Evolutionary conservation across 352 stramenopile species (phyloP).

Genomic region (Globisporangium abappressorium): DNA sequence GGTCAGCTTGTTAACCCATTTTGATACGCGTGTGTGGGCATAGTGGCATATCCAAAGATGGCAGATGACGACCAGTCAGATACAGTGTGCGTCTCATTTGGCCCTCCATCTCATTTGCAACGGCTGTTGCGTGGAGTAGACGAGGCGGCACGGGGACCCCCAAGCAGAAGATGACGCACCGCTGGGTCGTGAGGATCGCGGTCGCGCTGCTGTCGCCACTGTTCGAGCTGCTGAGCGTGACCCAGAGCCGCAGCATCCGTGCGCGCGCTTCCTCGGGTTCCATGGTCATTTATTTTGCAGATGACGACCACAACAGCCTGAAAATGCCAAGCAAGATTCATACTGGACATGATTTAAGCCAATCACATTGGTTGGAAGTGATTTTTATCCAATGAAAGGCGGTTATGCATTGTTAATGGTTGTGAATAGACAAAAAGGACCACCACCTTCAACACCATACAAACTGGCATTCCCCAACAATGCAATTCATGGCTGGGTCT

Average conservation of each 20-base stretch:
- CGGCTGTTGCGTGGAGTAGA: background rate
- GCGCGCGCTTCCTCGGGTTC: slow-evolving; percentile 37
- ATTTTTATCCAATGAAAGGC: background rate
- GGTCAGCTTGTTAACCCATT: background rate
- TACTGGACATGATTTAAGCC: background rate
- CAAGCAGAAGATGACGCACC: slow-evolving; percentile 20
- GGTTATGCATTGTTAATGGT: background rate
- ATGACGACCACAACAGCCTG: background rate
- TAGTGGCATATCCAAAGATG: background rate
- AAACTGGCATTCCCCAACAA: background rate
- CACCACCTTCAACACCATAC: background rate
- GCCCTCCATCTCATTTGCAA: background rate
- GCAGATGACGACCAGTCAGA: slow-evolving; percentile 2
- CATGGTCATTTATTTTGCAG: slow-evolving; percentile 19
- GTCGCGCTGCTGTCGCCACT: slow-evolving; percentile 16
- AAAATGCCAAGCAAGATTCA: background rate
- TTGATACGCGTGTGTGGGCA: too few relatives aligned
- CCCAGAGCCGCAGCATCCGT: slow-evolving; percentile 64
- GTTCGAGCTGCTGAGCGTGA: slow-evolving; percentile 16
- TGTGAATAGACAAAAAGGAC: background rate
- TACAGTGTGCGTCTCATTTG: slow-evolving; percentile 1
- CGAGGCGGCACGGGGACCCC: background rate
- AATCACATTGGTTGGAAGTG: background rate
- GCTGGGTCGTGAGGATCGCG: slow-evolving; percentile 52
- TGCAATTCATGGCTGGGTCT: background rate